Evolutionary conservation across 164 flowering plant species (phyloP), one percentile per base, ranked within the genome.

Genomic region (Kalanchoe fedtschenkoi): DNA sequence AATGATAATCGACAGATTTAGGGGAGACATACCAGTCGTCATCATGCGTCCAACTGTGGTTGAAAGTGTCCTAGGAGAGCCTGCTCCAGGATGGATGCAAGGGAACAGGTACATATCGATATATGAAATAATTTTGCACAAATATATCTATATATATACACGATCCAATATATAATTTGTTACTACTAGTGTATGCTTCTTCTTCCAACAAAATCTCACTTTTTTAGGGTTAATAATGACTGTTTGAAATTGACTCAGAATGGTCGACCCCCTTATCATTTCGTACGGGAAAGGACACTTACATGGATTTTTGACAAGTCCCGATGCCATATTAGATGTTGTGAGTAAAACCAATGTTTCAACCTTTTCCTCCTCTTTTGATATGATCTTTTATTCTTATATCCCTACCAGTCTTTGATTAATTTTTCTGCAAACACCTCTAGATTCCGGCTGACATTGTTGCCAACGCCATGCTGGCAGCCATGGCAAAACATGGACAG

Each of bases 31-130:
- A 58, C 98, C 96, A 0, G 83, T 86, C 3, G 91, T 85, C 55
- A 82, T 92, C 13, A 78, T 92, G 5, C 72, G 98, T 22, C 98
- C 98, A 0, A 87, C 95, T 42, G 82, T 89, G 29, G 84, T 92
- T 7, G 98, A 89, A 65, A 87, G 96, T 77, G 87, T 95, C 44
- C 75, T 46, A 63, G 74, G 63, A 63, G 96, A 89, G 46, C 95
- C 96, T 15, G 86, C 89, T 66, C 86, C 96, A 8, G 98, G 98
- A 66, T 92, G 98, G 98, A 87, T 92, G 77, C 91, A 92, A 82
- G 98, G 98, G 58, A 87, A 77, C 68, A 83, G 98, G 96, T 44
- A n/a, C n/a, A n/a, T n/a, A n/a, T n/a, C n/a, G n/a, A n/a, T n/a
- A n/a, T n/a, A n/a, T n/a, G n/a, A n/a, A n/a, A 42, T 11, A 42